A percentile compares a stretch with the other conserved stretches of the same genome.
Evolutionary conservation across 805 yeast species (phyloP).

Genomic region (Brettanomyces naardenensis): DNA sequence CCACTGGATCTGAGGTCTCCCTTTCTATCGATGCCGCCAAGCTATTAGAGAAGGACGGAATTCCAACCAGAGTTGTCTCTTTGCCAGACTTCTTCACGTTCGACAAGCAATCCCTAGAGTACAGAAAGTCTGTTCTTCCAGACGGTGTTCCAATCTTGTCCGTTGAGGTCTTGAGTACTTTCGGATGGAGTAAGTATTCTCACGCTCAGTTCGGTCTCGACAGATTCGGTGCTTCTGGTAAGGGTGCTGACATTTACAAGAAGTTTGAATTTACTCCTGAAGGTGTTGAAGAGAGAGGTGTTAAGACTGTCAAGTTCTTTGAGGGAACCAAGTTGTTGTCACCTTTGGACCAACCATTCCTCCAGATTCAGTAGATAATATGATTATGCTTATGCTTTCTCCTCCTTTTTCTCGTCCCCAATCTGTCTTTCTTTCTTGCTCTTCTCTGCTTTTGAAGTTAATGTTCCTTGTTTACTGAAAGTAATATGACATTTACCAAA

Average conservation of each 20-base stretch:
- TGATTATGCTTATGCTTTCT: background rate
- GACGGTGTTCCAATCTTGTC: slow-evolving; percentile 90
- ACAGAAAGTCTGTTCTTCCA: slow-evolving; percentile 83
- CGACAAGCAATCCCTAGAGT: slow-evolving; percentile 73
- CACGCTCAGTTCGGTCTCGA: slow-evolving; percentile 95
- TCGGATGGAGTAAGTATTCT: slow-evolving; percentile 91
- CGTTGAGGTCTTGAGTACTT: slow-evolving; percentile 85
- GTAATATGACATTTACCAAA: background rate
- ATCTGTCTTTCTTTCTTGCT: no score
- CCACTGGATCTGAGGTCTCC: slow-evolving; percentile 94
- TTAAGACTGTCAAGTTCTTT: slow-evolving; percentile 73
- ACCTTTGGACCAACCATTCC: slow-evolving; percentile 76
- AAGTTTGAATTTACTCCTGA: slow-evolving; percentile 86
- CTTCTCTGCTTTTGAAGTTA: no score
- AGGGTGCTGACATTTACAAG: slow-evolving; percentile 75
- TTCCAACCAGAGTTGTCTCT: slow-evolving; percentile 79
- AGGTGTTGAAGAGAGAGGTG: slow-evolving; percentile 83
- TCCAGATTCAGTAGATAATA: slow-evolving; percentile 17
- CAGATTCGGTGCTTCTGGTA: slow-evolving; percentile 96
- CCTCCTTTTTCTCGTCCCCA: no score
- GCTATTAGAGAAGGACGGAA: slow-evolving; percentile 54
- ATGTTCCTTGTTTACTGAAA: no score
- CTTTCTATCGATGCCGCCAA: slow-evolving; percentile 78
- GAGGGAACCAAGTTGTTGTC: slow-evolving; percentile 64
- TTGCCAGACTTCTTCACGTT: slow-evolving; percentile 90